Evolutionary conservation across 768 basidiomycete genomes (phyloP).

Genomic region (Cystobasidiopsis lactophilus): DNA sequence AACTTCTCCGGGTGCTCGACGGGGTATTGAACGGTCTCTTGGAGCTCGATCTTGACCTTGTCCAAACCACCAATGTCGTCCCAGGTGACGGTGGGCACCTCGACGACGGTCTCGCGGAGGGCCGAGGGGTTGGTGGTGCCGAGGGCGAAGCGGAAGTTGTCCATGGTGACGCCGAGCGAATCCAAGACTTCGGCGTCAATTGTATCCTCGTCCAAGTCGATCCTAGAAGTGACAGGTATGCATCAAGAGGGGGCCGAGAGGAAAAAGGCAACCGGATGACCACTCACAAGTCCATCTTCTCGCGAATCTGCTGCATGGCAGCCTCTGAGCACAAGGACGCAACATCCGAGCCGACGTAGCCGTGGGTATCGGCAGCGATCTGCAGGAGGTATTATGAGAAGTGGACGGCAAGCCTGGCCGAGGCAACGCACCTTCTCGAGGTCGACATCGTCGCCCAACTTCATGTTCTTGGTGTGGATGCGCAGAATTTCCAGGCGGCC

Average conservation of each 20-base stretch:
- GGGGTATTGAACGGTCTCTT: slow-evolving; percentile 98
- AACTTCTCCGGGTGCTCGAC: slow-evolving; percentile 99
- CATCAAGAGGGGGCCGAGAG: too few relatives aligned
- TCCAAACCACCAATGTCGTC: slow-evolving; percentile 98
- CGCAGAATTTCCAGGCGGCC: slow-evolving; percentile 96
- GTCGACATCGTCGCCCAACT: slow-evolving; percentile 85
- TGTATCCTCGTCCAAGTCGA: slow-evolving; percentile 88
- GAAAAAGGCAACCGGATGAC: background rate
- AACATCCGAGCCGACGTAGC: slow-evolving; percentile 95
- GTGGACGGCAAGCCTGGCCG: background rate
- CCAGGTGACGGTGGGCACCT: slow-evolving; percentile 96
- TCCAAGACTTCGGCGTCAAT: slow-evolving; percentile 99
- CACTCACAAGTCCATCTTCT: slow-evolving; percentile 64
- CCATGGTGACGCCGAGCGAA: slow-evolving; percentile 97
- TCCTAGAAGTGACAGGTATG: slow-evolving; percentile 27
- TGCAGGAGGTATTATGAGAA: slow-evolving; percentile 23
- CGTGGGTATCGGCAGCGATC: slow-evolving; percentile 98
- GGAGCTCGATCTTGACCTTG: slow-evolving; percentile 96
- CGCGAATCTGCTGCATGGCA: slow-evolving; percentile 99
- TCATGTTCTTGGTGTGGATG: slow-evolving; percentile 99
- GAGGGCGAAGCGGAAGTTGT: slow-evolving; percentile 98
- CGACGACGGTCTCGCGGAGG: slow-evolving; percentile 95
- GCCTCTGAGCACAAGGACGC: slow-evolving; percentile 96
- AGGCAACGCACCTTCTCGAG: slow-evolving; percentile 52
- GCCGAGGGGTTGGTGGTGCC: slow-evolving; percentile 95